Percentiles rank a stretch among this genome's conserved stretches.
Conservation (phyloP, 768 basidiomycete species). For the Leccinellum albellum region DNA sequence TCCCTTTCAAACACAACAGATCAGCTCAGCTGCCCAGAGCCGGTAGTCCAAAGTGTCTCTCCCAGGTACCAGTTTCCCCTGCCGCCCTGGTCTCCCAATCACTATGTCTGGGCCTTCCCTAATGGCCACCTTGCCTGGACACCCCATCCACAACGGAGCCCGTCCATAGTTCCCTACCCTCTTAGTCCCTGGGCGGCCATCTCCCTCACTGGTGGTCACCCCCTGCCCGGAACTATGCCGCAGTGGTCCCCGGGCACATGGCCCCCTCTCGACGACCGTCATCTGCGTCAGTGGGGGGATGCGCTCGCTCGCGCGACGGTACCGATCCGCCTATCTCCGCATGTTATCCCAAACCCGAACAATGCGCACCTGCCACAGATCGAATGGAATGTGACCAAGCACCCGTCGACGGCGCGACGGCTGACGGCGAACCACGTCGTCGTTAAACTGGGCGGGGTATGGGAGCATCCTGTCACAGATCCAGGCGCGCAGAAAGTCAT, state of each 20-base stretch:
- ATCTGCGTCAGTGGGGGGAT: neutral
- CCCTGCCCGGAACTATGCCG: slow-evolving; percentile 23
- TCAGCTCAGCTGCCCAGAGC: neutral
- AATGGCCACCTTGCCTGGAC: slow-evolving; percentile 25
- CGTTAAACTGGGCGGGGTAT: slow-evolving; percentile 16
- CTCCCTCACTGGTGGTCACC: slow-evolving; percentile 19
- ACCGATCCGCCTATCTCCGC: neutral
- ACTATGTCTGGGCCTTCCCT: slow-evolving; percentile 25
- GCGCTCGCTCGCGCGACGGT: neutral
- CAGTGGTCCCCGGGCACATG: slow-evolving; percentile 27
- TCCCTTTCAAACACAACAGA: slow-evolving; percentile 3
- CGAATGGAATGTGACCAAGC: slow-evolving; percentile 35
- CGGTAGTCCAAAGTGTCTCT: neutral
- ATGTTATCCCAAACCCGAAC: slow-evolving; percentile 31
- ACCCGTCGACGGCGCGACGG: slow-evolving; percentile 30
- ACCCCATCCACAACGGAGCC: slow-evolving; percentile 19
- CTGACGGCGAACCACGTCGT: slow-evolving; percentile 28
- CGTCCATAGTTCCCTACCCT: neutral
- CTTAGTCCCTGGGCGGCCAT: slow-evolving; percentile 16
- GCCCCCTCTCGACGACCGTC: slow-evolving; percentile 25
- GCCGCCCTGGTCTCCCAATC: slow-evolving; percentile 19
- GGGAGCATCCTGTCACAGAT: slow-evolving; percentile 19
- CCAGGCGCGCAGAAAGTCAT: slow-evolving; percentile 19
- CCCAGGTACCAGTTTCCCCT: neutral
- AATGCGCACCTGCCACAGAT: slow-evolving; percentile 28